phyloP scores from a whole-genome alignment of 345 rosid genomes.

The Eutrema heterophyllum region DNA sequence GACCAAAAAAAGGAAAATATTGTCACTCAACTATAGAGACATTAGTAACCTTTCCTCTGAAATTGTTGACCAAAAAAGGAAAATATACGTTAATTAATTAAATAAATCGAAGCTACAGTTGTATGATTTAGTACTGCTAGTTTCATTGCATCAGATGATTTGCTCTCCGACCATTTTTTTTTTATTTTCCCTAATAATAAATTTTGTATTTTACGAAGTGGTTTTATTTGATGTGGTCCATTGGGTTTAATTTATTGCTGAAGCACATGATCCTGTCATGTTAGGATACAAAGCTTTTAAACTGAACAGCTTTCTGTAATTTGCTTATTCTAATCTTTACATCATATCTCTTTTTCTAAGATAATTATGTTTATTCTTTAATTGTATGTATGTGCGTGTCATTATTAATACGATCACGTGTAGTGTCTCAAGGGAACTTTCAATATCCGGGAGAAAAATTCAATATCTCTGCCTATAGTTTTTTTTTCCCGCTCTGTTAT shows the following conservation, averaged over 20 bases:
- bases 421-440: background rate
- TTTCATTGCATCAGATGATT: too few species aligned
- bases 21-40: background rate
- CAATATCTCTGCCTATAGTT: too few species aligned
- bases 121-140: background rate
- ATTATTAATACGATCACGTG: conserved; percentile 22
- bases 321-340: background rate
- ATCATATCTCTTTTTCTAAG: conserved; percentile 13
- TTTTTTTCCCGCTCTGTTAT: background rate
- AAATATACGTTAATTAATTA: background rate
- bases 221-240: background rate
- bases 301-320: background rate
- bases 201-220: background rate
- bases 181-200: too few species aligned
- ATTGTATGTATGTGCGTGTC: conserved; percentile 5
- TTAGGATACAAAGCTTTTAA: conserved; percentile 1
- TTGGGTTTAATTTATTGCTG: background rate
- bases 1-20: background rate
- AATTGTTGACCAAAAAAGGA: background rate
- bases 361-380: background rate
- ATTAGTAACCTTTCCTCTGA: background rate
- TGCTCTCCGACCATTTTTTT: background rate
- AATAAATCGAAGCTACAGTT: background rate
- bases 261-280: conserved; percentile 27
- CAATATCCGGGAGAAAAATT: too few species aligned